Evolutionary conservation across 257 asterid genomes (phyloP), one percentile per base, ranked within the genome.

Genomic region (Perilla frutescens): DNA sequence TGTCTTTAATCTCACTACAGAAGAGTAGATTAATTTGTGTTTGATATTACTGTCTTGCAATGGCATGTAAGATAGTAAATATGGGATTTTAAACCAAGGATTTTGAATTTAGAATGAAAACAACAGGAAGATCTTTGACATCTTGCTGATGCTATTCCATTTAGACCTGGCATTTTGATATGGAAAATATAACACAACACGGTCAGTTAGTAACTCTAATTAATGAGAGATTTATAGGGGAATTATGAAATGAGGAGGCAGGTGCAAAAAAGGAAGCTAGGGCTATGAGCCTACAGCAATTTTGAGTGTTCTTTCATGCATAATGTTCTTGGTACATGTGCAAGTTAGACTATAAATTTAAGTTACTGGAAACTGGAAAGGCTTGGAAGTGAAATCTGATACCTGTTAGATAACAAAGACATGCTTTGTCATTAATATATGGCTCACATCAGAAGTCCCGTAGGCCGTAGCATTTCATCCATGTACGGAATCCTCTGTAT

Each of bases 111-210:
- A 37, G 32, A 6, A 34, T 71, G 53, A 48, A 59, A 62, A 47
- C 32, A 20, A 9, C 45, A n/a, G 60, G 29, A 47, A 7, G 44
- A 6, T 26, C 8, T 29, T 49, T 14, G 51, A 36, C 10, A 40
- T 76, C 68, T 70, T 43, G 31, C 40, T 15, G 58, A 43, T 56
- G 66, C 14, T 12, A 43, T 61, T 70, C 53, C 20, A 15, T 60
- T 34, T 49, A 51, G 15, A 64, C 61, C 72, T 71, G 47, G 20
- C 79, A 34, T 43, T 50, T 55, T 43, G 48, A 74, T 20, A 47
- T 64, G 58, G 36, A 70, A 53, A 48, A 36, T 26, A 41, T 53
- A 26, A 37, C 47, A 29, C 57, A 43, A 32, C 61, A 36, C 5
- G 5, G 31, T 62, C 62, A 50, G 40, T 1, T 20, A 20, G 26